A percentile compares a stretch with the other conserved stretches of the same genome.
These are phyloP conservation scores for Anthracocystis setariae DNA, from an alignment of 1,284 basidiomycete genomes.

Conservation along the genomic window DNA sequence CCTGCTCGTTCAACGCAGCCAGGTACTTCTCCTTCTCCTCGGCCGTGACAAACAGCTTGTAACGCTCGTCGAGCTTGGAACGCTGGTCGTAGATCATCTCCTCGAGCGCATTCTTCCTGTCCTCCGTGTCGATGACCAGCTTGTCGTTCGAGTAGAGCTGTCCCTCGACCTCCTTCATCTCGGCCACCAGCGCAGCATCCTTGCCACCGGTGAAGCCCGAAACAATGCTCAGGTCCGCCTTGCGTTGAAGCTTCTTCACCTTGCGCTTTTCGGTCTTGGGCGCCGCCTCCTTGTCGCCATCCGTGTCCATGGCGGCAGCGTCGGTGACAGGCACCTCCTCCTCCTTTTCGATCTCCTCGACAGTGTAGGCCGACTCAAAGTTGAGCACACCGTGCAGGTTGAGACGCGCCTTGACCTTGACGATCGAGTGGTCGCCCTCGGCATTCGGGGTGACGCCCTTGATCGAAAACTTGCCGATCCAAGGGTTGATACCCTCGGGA, in stretches of 20 bases:
- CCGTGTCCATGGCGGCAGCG: conserved; percentile 57
- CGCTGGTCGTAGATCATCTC: conserved; percentile 68
- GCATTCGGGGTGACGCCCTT: conserved; percentile 66
- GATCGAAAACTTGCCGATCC: conserved; percentile 64
- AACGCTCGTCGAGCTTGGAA: conserved; percentile 65
- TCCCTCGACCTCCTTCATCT: conserved; percentile 64
- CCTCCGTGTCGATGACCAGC: conserved; percentile 67
- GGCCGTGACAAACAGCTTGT: conserved; percentile 57
- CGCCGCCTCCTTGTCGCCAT: conserved; percentile 49
- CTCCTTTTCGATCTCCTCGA: conserved; percentile 67
- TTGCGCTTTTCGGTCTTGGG: conserved; percentile 66
- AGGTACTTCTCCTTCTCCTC: conserved; percentile 66
- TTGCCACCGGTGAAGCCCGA: conserved; percentile 57
- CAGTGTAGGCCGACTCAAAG: conserved; percentile 66
- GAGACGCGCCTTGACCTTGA: conserved; percentile 67
- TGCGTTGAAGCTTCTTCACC: conserved; percentile 68
- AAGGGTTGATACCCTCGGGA: conserved; percentile 64
- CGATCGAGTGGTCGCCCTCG: conserved; percentile 66
- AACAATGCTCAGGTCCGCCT: conserved; percentile 61
- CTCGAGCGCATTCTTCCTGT: conserved; percentile 67
- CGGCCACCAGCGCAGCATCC: conserved; percentile 53
- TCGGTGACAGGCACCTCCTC: conserved; percentile 64
- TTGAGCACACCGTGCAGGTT: conserved; percentile 67
- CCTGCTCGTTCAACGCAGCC: conserved; percentile 56
- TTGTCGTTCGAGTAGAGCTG: conserved; percentile 66